Conservation (phyloP, 2,329 filamentous ascomycete genomes). For the Trichoderma endophyticum region DNA sequence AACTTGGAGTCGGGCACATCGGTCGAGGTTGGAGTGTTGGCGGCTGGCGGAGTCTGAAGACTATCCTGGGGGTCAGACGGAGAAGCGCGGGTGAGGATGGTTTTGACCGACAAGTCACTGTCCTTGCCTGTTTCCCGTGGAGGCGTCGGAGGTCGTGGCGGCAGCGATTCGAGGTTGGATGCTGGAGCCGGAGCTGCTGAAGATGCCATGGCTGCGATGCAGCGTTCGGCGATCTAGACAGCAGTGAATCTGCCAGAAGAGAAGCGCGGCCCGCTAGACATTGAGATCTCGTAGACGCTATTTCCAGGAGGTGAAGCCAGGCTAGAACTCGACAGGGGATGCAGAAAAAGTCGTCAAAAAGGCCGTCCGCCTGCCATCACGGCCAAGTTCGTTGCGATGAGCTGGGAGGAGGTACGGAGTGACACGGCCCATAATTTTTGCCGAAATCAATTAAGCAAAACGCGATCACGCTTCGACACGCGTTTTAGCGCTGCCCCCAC, state of each 20-base stretch:
- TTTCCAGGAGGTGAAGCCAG: not conserved
- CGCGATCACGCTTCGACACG: slow-evolving; percentile 22
- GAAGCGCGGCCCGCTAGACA: slow-evolving; percentile 19
- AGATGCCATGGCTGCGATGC: slow-evolving; percentile 43
- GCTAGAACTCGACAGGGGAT: not conserved
- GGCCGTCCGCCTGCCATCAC: slow-evolving; percentile 1
- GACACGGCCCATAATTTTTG: slow-evolving; percentile 12
- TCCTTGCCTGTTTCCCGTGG: slow-evolving; percentile 53
- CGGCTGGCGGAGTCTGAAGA: slow-evolving; percentile 51
- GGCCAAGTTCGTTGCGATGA: not conserved
- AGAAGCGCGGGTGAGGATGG: slow-evolving; percentile 35
- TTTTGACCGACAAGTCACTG: slow-evolving; percentile 34
- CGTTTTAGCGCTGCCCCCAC: slow-evolving; percentile 17
- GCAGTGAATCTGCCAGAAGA: slow-evolving; percentile 29
- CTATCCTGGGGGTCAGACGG: slow-evolving; percentile 36
- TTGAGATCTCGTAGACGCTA: not conserved
- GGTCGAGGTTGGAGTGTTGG: slow-evolving; percentile 43
- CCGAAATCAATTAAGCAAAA: slow-evolving; percentile 19
- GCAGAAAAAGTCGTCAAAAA: not conserved
- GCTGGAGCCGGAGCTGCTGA: slow-evolving; percentile 35
- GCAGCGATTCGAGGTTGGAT: slow-evolving; percentile 48
- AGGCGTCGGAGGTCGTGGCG: slow-evolving; percentile 63
- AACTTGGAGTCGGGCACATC: slow-evolving; percentile 41
- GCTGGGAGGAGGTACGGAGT: slow-evolving; percentile 13
- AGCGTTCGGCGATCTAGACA: slow-evolving; percentile 40